Evolutionary conservation across 2,329 filamentous ascomycete species (phyloP), one percentile per base, ranked within the genome.

Genomic region (Passalora sequoiae): DNA sequence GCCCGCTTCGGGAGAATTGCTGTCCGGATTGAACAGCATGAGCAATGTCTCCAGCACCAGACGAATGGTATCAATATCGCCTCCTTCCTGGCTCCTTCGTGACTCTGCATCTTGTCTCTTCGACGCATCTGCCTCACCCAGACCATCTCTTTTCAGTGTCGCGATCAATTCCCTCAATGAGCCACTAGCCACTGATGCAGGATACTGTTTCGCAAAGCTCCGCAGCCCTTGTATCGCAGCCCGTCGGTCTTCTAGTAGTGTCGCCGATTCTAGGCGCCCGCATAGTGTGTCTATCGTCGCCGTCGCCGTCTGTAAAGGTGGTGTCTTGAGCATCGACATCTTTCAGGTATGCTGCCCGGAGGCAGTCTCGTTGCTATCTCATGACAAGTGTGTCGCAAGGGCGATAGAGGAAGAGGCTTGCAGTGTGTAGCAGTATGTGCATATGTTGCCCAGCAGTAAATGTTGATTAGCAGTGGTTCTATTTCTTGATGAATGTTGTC

Each of bases 141-240:
- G 50, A 7, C 63, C 63, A 76, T 98, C 92, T 62, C 88, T 89
- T 54, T 80, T 80, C 40, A 98, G 70, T 57, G 86, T 88, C 9
- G 79, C 81, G 54, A 98, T 97, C 44, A 98, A 74, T 44, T 86
- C 87, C 50, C 91, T 79, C 36, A 98, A 71, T n/a, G 89, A 87
- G 28, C 89, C 89, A 3, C 89, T 96, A 2, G 94, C 88, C 25
- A 98, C 92, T 6, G 89, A 94, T 10, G 94, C 94, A 27, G 92
- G 94, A 59, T 91, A 97, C 49, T 94, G 83, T 68, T 97, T 97
- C 30, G 92, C 88, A 66, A 98, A 97, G 69, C 89, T 96, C 57
- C 94, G 80, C 27, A 98, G 74, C 13, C 92, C 92, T 21, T 94
- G 78, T 36, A 98, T 95, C 33, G 92, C 89, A 43, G 88, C 89